Percentiles rank a stretch among this genome's conserved stretches.
Evolutionary conservation across 2,329 filamentous ascomycete genomes (phyloP).

Genomic region (Ustulina deusta): DNA sequence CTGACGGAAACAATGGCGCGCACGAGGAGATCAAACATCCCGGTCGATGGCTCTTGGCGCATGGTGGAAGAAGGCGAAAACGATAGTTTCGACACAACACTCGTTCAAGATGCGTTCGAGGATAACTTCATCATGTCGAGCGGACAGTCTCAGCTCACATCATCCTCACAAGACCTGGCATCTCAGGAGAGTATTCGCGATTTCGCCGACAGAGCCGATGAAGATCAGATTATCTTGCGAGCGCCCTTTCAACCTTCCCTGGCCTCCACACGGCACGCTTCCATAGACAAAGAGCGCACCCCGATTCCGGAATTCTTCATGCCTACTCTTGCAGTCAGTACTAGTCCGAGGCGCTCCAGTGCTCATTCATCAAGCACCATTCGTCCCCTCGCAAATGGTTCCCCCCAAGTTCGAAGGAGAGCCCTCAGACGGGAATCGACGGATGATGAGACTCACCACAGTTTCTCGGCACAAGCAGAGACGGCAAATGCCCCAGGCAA

Average conservation of each 20-base stretch:
- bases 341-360: conserved; percentile 53
- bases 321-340: conserved; percentile 60
- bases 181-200: conserved; percentile 69
- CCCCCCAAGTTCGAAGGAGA: conserved; percentile 48
- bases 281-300: conserved; percentile 52
- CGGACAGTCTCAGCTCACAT: conserved; percentile 62
- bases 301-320: conserved; percentile 66
- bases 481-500: background rate
- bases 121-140: conserved; percentile 57
- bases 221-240: conserved; percentile 66
- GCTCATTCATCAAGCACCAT: conserved; percentile 53
- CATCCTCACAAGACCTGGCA: conserved; percentile 56
- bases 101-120: conserved; percentile 60
- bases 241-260: conserved; percentile 68
- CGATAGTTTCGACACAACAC: conserved; percentile 69
- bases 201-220: conserved; percentile 65
- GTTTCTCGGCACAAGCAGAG: conserved; percentile 19
- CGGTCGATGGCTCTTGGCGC: conserved; percentile 69
- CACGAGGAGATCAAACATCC: conserved; percentile 48
- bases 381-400: conserved; percentile 48
- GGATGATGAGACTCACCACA: conserved; percentile 41
- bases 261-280: conserved; percentile 45
- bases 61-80: conserved; percentile 70
- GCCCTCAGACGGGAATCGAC: conserved; percentile 42
- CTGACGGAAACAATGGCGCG: conserved; percentile 40